Base-by-base conservation (phyloP, 169 alveolate genomes). In the Cryptosporidium meleagridis region DNA sequence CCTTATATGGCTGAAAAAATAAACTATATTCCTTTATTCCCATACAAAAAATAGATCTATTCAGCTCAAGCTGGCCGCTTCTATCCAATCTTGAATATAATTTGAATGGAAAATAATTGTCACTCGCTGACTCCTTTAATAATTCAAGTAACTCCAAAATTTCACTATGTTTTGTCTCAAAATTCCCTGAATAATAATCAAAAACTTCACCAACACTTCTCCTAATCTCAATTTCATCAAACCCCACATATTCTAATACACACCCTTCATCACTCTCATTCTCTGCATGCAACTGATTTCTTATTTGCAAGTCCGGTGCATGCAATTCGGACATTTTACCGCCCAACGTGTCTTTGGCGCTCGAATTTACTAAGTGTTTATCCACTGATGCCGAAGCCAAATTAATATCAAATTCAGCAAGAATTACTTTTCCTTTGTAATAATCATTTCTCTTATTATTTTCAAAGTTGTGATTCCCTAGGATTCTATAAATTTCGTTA, bases 321-420 rank as follows among this genome's bases (percentile, higher is more conserved):
- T 55, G 67, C 14, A 55, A 55, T 7, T 21, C n/a, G 37, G 35
- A 6, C 21, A 0, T 23, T 23, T 55, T 55, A 10, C 67, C 67
- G 67, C 67, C 12, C 16, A 21, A 55, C 67, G 67, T 55, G 53
- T 65, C 52, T 23, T 65, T 29, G 72, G 72, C 72, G 72, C 52
- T 53, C 1, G 41, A 14, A 10, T 7, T 31, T 65, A 12, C 0
- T 29, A 37, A 65, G 18, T 62, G 5, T 3, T 65, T 10, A 29
- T 65, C 29, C 6, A 6, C 33, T 0, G 26, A 26, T 23, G 44
- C 8, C 2, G 9, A 65, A 18, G 23, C n/a, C 2, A 73, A n/a
- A 35, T 73, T 52, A 2, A 59, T 21, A 12, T 73, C 71, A 73
- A 73, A 73, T 73, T 73, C 86, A 7, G 71, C 86, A 2, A 73